phyloP scores from a whole-genome alignment of 148 eudicot genomes.

The Cornus kousa region DNA sequence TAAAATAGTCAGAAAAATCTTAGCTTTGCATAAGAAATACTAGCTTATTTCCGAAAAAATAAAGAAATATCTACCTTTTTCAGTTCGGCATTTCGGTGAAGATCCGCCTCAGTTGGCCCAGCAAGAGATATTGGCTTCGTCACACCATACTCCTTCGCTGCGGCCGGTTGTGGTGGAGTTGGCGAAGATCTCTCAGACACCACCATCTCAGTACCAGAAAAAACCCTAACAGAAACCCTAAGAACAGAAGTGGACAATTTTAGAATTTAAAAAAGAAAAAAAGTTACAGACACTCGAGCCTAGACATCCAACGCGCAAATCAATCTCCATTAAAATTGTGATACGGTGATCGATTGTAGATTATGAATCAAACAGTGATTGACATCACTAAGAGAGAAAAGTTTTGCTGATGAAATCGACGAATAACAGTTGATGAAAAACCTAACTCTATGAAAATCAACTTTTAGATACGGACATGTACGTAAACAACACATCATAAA shows the following conservation, averaged over 20 bases:
- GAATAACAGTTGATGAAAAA: neutral
- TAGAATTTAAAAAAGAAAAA: too few relatives aligned
- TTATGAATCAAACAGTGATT: neutral
- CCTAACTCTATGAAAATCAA: neutral
- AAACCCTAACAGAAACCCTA: conserved; percentile 16
- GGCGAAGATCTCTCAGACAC: conserved; percentile 30
- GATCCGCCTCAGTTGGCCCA: conserved; percentile 60
- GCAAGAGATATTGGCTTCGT: conserved; percentile 59
- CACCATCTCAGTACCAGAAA: conserved; percentile 25
- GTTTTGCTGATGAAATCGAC: neutral
- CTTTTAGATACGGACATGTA: neutral
- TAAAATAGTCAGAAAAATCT: neutral
- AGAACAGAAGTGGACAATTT: neutral
- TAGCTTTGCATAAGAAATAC: neutral
- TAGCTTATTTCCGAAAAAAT: neutral
- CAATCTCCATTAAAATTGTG: neutral
- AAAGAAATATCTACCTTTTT: conserved; percentile 34
- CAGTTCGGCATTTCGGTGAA: conserved; percentile 48
- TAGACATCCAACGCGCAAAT: neutral
- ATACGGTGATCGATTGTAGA: neutral
- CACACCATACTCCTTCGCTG: conserved; percentile 33
- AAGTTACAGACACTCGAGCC: neutral
- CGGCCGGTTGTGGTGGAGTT: conserved; percentile 8
- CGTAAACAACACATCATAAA: neutral
- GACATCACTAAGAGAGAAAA: neutral